These are phyloP conservation scores for Stephania cephalantha DNA, from an alignment of 164 flowering plant species.

Conservation along the genomic window DNA sequence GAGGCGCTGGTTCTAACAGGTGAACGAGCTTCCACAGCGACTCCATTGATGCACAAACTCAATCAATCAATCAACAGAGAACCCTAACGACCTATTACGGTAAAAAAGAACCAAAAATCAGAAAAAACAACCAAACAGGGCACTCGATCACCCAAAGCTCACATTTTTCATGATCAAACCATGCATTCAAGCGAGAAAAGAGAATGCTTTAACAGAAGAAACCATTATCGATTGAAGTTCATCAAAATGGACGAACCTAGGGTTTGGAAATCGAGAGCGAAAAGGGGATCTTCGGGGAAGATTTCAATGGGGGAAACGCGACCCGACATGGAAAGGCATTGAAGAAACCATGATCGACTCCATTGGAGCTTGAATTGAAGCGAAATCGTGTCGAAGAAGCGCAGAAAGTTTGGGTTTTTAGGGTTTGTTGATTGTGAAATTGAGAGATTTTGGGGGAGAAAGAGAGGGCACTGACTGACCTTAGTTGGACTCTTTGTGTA, in stretches of 20 bases:
- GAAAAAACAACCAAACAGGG: neutral
- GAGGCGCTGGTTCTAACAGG: constrained; percentile 79
- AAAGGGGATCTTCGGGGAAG: neutral
- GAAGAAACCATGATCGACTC: neutral
- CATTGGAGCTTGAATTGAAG: neutral
- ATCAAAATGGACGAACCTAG: neutral
- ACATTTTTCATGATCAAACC: neutral
- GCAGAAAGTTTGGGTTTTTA: constrained; percentile 1
- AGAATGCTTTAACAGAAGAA: neutral
- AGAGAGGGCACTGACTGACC: constrained; percentile 4
- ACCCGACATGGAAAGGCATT: neutral
- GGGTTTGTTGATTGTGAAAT: neutral
- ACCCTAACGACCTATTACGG: too few relatives aligned
- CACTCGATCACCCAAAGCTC: neutral
- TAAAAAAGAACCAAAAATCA: neutral
- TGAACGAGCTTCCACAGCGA: constrained; percentile 65
- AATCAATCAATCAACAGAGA: neutral
- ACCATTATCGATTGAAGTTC: neutral
- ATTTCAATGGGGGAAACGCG: neutral
- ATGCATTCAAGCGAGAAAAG: neutral
- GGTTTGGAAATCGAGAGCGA: neutral
- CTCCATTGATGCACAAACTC: constrained; percentile 47
- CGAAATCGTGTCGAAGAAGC: neutral
- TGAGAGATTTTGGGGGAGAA: neutral
- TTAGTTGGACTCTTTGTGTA: constrained; percentile 8